Conservation (phyloP, 2,329 filamentous ascomycete species). For the Kalaharituber pfeilii region DNA sequence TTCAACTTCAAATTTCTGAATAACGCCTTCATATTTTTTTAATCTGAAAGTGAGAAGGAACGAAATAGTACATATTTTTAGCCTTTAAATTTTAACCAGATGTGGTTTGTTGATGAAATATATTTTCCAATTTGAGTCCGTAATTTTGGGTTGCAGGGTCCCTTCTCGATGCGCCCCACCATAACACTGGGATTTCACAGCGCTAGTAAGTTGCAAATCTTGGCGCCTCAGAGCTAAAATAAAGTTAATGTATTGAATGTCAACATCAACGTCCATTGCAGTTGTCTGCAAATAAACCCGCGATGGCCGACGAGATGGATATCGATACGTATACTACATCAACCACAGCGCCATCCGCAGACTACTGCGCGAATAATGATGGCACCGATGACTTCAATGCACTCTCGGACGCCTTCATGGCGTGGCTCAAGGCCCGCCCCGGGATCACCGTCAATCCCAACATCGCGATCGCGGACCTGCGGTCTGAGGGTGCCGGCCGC, state of each 20-base stretch:
- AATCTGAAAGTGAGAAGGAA: too few species aligned
- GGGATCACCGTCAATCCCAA: conserved; percentile 41
- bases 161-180: too few species aligned
- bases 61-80: too few species aligned
- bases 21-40: too few species aligned
- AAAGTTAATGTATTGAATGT: background rate
- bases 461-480: conserved; percentile 41
- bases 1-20: too few species aligned
- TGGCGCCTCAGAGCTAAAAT: background rate
- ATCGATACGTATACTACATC: background rate
- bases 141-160: too few species aligned
- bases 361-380: too few species aligned
- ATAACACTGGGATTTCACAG: too few species aligned
- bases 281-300: background rate
- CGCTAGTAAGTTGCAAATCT: background rate
- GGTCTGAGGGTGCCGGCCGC: conserved; percentile 39
- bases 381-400: conserved; percentile 31
- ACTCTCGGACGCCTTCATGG: conserved; percentile 36
- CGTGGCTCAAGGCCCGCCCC: conserved; percentile 37
- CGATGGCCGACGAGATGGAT: background rate
- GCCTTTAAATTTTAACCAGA: too few species aligned
- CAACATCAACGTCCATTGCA: background rate
- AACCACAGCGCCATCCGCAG: background rate
- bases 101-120: too few species aligned
- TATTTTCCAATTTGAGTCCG: too few species aligned